Conservation (phyloP, 768 basidiomycete species). For the Gyrodon lividus region DNA sequence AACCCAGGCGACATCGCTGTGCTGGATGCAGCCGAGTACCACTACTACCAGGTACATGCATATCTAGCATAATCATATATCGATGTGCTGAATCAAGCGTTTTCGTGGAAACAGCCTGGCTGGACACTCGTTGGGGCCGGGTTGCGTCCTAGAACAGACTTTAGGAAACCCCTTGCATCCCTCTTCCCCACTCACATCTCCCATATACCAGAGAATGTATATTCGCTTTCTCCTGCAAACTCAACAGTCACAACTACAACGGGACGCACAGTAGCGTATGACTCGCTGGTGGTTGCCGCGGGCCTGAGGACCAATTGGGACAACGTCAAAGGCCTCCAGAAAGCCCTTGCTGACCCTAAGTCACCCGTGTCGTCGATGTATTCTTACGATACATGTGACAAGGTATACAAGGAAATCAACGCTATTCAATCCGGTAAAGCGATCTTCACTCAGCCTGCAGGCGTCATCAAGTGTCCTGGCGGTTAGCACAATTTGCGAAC, state of each 20-base stretch:
- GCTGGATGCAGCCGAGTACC: constrained; percentile 75
- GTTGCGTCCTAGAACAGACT: constrained; percentile 65
- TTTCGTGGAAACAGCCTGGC: background rate
- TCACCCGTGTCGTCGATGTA: constrained; percentile 93
- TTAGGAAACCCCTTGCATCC: constrained; percentile 60
- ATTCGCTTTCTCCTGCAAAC: constrained; percentile 69
- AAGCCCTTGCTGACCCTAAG: constrained; percentile 72
- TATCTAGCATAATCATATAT: background rate
- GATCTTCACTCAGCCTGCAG: constrained; percentile 93
- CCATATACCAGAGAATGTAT: constrained; percentile 68
- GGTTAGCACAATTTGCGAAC: constrained; percentile 40
- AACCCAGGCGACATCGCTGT: constrained; percentile 80
- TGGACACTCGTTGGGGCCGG: constrained; percentile 94
- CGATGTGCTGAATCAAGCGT: constrained; percentile 1
- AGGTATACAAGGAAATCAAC: constrained; percentile 82
- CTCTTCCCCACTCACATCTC: constrained; percentile 76
- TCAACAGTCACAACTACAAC: constrained; percentile 73
- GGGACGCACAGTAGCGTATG: constrained; percentile 75
- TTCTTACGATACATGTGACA: constrained; percentile 86
- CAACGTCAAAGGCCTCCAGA: constrained; percentile 66
- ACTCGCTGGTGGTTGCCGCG: constrained; percentile 83
- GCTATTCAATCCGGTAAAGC: constrained; percentile 75
- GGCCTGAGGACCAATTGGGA: constrained; percentile 88
- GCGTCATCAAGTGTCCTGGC: constrained; percentile 91
- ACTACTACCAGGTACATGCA: constrained; percentile 75